Base-by-base conservation (phyloP, 2,329 filamentous ascomycete genomes). In the Diaporthe caulivora region DNA sequence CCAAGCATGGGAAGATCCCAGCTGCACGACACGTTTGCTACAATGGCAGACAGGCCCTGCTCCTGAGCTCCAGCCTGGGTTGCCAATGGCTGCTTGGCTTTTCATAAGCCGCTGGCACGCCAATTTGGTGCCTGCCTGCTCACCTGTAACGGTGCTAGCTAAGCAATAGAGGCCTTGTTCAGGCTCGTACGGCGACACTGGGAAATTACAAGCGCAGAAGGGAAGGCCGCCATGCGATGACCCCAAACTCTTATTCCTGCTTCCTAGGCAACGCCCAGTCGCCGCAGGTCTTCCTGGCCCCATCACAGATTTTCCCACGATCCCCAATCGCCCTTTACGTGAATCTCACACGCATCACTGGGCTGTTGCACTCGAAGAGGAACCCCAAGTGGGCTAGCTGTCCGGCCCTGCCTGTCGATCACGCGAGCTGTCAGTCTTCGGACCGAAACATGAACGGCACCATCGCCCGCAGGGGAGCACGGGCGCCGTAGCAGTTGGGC, bases 361-460 rank as follows among this genome's bases (percentile, higher is more conserved):
- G 15, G 18, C 44, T 24, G 31, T 44, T 37, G n/a, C n/a, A n/a
- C n/a, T n/a, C n/a, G n/a, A n/a, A n/a, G n/a, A n/a, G n/a, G n/a
- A n/a, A n/a, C n/a, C 62, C n/a, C 62, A 51, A 67, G 62, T 53
- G 44, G 47, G 62, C 62, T n/a, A 67, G 62, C 47, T 53, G 47
- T 53, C 42, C 47, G 62, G 62, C 9, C 29, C 47, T 40, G 31
- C 15, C 11, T 17, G 62, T 67, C 62, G 62, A 67, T 67, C 62
- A 67, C 29, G 62, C 62, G 47, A 67, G 47, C 62, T 67, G 62
- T 53, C 62, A 67, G 47, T 53, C 44, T 49, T 67, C 47, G 62
- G 62, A 67, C 62, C 62, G 62, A 67, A 67, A 67, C 62, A 67
- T 53, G 44, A 51, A 44, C 31, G 15, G 44, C 62, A 67, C 11